These are phyloP conservation scores for Colletotrichum sp. DNA, from an alignment of 2,329 filamentous ascomycete genomes.

Conservation along the genomic window DNA sequence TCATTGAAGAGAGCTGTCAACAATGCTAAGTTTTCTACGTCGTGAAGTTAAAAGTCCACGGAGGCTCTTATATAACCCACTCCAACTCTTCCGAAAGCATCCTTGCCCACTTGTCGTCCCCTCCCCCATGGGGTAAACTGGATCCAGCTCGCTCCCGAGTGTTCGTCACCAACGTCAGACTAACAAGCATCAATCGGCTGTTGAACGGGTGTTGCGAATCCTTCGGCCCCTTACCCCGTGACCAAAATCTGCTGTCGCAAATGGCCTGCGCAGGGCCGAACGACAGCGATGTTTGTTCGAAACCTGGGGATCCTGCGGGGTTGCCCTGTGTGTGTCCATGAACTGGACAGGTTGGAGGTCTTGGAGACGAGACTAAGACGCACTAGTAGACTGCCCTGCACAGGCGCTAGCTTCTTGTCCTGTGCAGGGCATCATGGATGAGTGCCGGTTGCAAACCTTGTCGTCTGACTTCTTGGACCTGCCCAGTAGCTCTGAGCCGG, in stretches of 20 bases:
- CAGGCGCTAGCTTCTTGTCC: neutral
- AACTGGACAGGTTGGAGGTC: neutral
- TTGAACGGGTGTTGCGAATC: neutral
- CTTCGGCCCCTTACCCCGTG: neutral
- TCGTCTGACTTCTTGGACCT: neutral
- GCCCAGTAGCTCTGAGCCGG: neutral
- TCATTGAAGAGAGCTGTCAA: neutral
- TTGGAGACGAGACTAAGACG: neutral
- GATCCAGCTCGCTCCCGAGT: neutral
- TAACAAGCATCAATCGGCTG: neutral
- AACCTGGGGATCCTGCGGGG: neutral
- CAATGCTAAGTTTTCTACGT: neutral
- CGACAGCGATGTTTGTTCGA: neutral
- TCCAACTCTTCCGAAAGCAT: neutral
- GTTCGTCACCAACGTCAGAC: neutral
- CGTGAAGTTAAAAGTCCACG: neutral
- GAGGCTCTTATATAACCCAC: constrained; percentile 11
- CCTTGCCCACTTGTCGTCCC: neutral
- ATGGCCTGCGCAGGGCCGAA: neutral
- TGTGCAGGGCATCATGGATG: neutral
- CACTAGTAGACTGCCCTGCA: neutral
- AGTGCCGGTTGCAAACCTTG: neutral
- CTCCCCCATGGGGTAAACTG: neutral
- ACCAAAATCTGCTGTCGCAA: neutral
- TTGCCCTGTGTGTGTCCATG: constrained; percentile 5